Evolutionary conservation across 2,329 filamentous ascomycete genomes (phyloP).

Genomic region (Aureobasidium musti): DNA sequence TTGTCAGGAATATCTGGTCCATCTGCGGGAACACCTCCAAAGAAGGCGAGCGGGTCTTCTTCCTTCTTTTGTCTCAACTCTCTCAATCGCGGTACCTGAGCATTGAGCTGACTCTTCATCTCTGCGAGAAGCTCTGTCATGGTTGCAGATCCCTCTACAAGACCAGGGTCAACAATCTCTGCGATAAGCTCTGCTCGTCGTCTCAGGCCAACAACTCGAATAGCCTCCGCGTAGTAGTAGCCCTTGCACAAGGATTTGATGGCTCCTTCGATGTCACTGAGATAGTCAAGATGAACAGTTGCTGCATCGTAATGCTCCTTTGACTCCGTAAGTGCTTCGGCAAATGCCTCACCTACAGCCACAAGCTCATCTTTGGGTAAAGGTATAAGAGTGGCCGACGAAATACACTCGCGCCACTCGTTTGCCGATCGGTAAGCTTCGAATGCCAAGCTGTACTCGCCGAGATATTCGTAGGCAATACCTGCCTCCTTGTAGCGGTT

Average conservation of each 20-base stretch:
- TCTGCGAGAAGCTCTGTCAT: conserved; percentile 92
- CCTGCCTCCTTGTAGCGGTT: conserved; percentile 85
- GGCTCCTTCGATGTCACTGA: conserved; percentile 69
- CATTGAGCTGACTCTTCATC: conserved; percentile 79
- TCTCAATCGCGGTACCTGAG: conserved; percentile 80
- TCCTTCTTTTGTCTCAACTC: conserved; percentile 80
- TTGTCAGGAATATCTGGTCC: conserved; percentile 83
- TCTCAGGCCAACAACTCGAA: conserved; percentile 69
- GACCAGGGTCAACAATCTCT: conserved; percentile 71
- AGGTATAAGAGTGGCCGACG: conserved; percentile 70
- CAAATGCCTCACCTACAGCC: conserved; percentile 71
- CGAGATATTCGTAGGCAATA: conserved; percentile 82
- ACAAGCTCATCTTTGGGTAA: conserved; percentile 61
- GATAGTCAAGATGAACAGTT: conserved; percentile 77
- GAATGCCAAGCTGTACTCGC: conserved; percentile 71
- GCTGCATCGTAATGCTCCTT: conserved; percentile 83
- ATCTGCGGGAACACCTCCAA: conserved; percentile 60
- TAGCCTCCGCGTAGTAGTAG: conserved; percentile 84
- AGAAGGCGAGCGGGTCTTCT: conserved; percentile 84
- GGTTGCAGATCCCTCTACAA: conserved; percentile 76
- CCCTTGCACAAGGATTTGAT: conserved; percentile 81
- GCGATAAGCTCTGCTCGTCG: conserved; percentile 63
- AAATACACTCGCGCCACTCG: conserved; percentile 89
- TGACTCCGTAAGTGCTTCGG: conserved; percentile 75
- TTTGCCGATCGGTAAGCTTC: conserved; percentile 81